Percentiles rank a stretch among this genome's conserved stretches.
Evolutionary conservation across 257 asterid species (phyloP).

Genomic region (Ophiorrhiza pumila): DNA sequence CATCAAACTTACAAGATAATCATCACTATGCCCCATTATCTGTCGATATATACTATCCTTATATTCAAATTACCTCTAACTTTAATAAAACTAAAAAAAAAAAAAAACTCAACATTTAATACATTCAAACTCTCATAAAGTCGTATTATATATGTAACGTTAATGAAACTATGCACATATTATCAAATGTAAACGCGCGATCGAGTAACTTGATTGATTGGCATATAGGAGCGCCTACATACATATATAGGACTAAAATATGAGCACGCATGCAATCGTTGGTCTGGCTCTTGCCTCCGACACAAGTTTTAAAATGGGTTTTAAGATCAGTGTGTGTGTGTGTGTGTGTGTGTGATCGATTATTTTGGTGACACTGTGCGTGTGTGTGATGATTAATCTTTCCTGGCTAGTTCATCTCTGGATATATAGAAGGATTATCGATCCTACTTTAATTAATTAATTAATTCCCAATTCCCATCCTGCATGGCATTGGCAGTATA

Average conservation of each 20-base stretch:
- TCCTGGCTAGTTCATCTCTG: neutral
- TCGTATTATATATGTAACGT: neutral
- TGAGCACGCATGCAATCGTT: constrained; percentile 25
- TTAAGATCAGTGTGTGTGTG: neutral
- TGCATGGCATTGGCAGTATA: too few relatives aligned
- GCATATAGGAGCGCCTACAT: constrained; percentile 9
- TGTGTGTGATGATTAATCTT: neutral
- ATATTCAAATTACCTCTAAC: too few relatives aligned
- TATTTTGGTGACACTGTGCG: neutral
- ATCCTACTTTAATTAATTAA: too few relatives aligned
- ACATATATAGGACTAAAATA: neutral
- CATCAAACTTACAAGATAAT: too few relatives aligned
- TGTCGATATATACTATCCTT: too few relatives aligned
- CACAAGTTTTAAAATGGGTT: constrained; percentile 8
- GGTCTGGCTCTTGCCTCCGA: constrained; percentile 20
- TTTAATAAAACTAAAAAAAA: neutral
- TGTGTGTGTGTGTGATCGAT: neutral
- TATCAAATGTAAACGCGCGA: neutral
- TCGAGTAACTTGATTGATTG: constrained; percentile 15
- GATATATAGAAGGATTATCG: too few relatives aligned
- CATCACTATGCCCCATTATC: too few relatives aligned
- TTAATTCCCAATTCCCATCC: neutral
- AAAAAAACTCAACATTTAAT: neutral
- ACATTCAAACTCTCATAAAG: neutral
- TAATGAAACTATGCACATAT: neutral